Base-by-base conservation (phyloP, 2,329 filamentous ascomycete genomes). In the Aspergillus puulaauensis region DNA sequence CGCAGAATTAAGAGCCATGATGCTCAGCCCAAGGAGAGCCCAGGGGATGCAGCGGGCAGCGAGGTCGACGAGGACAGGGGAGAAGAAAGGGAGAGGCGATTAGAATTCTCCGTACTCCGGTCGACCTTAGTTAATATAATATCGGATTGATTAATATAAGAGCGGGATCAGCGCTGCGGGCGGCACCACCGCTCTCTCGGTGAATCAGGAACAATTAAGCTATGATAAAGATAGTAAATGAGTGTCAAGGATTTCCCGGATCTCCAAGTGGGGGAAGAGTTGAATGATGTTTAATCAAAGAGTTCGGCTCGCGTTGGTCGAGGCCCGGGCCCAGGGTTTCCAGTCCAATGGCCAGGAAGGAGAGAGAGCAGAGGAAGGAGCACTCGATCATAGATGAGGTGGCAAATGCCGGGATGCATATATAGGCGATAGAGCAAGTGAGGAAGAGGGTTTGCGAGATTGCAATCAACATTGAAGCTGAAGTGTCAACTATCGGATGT, bases 1-100 rank as follows among this genome's bases (percentile, higher is more conserved):
- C 54, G 73, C 73, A 41, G 68, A 61, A 50, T 63, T 50, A 35
- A 69, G 63, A 56, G 73, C 68, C 75, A 77, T 76, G 58, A 52
- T 56, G 61, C 40, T 52, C 40, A 58, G 35, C 47, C 60, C 58
- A 52, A 47, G 59, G 43, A 40, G 49, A 31, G 46, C 49, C 56
- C 56, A 50, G 43, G 47, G 37, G 21, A 58, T 35, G 39, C 51
- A 56, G 27, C 37, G 40, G 45, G 43, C 45, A 48, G 39, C 52
- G 41, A 41, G 27, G 47, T 45, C 15, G 19, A n/a, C 21, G 56
- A 44, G 40, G 47, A 49, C 40, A 54, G 48, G 46, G 44, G 40
- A 40, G 51, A 54, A 33, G 41, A 53, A 52, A 43, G 44, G 51
- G 39, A 55, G 23, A 45, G 23, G 41, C 31, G 48, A 51, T 50